Evolutionary conservation across 768 basidiomycete genomes (phyloP), one percentile per base, ranked within the genome.

Genomic region (Russula sp.): DNA sequence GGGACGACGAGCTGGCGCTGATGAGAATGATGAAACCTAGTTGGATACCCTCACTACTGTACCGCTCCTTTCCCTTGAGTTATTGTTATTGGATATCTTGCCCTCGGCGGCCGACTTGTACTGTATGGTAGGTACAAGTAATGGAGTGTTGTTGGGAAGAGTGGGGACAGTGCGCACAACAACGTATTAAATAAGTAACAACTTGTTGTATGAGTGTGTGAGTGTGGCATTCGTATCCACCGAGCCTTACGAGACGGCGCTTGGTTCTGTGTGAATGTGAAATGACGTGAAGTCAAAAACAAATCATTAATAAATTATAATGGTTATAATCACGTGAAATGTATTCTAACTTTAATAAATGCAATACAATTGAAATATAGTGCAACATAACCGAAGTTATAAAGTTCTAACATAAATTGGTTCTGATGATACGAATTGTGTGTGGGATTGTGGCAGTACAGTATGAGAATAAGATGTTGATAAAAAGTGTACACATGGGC

Each of bases 1-100:
- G 73, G 1, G 38, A 40, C 71, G 16, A 74, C 79, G 2, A 76
- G 76, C 8, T 84, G 83, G 82, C 75, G 78, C 51, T 84, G 64
- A 48, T 48, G 5, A 11, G 46, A 75, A 57, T 18, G 36, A 49
- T 49, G 34, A n/a, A 30, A 1, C 3, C 28, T 11, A 46, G 38
- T 24, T 24, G 4, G 8, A 13, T 2, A n/a, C 28, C 28, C 28
- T 5, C 13, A 36, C 6, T 13, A 11, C 34, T 30, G 28, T 18
- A 28, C 50, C 50, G 7, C 50, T 26, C 32, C 28, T 30, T 30
- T 30, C 28, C 28, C 28, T 30, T 34, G 2, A 49, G n/a, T n/a
- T n/a, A n/a, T n/a, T n/a, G 49, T 51, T 50, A 36, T 62, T 42
- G 1, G 36, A 32, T 30, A 30, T 30, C 22, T 32, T 50, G 20